Evolutionary conservation across 257 asterid species (phyloP), one percentile per base, ranked within the genome.

Genomic region (Parsonsia alboflavescens): DNA sequence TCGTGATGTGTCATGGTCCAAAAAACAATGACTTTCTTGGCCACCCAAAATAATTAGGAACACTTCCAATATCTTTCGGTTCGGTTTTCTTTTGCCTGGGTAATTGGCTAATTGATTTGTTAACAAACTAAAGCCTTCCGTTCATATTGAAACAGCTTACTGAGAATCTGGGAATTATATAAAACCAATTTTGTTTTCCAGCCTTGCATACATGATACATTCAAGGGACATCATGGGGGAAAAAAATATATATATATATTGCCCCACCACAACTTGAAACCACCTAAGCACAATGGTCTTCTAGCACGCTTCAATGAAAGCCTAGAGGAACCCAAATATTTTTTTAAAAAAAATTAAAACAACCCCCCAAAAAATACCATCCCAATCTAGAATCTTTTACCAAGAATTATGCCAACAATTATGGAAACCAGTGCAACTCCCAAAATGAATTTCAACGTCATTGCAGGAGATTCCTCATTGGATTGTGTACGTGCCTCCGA

Each of bases 371-470:
- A n/a, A n/a, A n/a, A n/a, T n/a, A n/a, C n/a, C n/a, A n/a, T n/a
- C n/a, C 63, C 74, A 22, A 49, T 24, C 76, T 83, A 92, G 71
- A 90, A 92, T 77, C 88, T 85, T 82, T 86, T 92, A 2, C 96
- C 97, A 48, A 92, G 88, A 82, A 90, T 73, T 58, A 93, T 50
- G 75, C 98, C 98, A 44, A 85, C 17, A 44, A 93, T 77, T 15
- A 90, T 80, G 11, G 98, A 93, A 80, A 90, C 87, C 65, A 93
- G 70, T 28, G 97, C 97, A 85, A 93, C 98, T 24, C 94, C 97
- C 74, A 91, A 49, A 56, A 89, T 68, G 84, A 89, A 72, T 81
- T 85, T 86, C 57, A 77, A 24, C 74, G 89, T 79, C 77, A 84
- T 71, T 52, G 77, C 45, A 58, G 89, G 82, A 62, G 96, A 82